These are phyloP conservation scores for Lentinula boryana DNA, from an alignment of 768 basidiomycete species.

Conservation along the genomic window DNA sequence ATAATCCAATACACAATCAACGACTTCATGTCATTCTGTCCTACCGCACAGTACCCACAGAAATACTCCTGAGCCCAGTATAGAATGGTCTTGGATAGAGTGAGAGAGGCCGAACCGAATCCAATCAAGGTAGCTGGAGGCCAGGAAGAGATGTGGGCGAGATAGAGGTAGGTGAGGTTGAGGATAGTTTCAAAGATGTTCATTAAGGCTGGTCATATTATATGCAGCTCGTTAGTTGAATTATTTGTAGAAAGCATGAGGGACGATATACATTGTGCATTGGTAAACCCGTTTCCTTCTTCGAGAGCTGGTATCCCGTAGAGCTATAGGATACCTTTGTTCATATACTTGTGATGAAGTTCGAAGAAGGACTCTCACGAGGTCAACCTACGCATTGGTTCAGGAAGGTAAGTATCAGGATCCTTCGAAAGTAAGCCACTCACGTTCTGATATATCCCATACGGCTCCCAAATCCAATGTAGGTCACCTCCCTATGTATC, in stretches of 20 bases:
- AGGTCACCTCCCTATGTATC: slow-evolving; percentile 68
- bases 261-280: slow-evolving; percentile 67
- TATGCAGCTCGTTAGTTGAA: not conserved
- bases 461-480: slow-evolving; percentile 90
- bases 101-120: slow-evolving; percentile 65
- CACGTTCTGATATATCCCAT: slow-evolving; percentile 68
- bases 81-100: slow-evolving; percentile 70
- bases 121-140: slow-evolving; percentile 68
- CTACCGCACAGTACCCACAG: slow-evolving; percentile 57
- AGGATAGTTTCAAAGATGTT: slow-evolving; percentile 77
- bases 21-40: slow-evolving; percentile 49
- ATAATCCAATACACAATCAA: slow-evolving; percentile 58
- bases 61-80: slow-evolving; percentile 71
- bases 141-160: slow-evolving; percentile 55
- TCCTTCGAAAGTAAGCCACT: slow-evolving; percentile 1
- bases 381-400: slow-evolving; percentile 22
- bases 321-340: slow-evolving; percentile 32
- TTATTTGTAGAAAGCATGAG: not conserved
- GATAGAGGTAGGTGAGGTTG: slow-evolving; percentile 72
- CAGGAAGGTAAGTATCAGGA: too few relatives aligned
- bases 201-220: slow-evolving; percentile 51
- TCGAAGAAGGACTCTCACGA: slow-evolving; percentile 15
- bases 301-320: slow-evolving; percentile 69
- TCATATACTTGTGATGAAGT: not conserved
- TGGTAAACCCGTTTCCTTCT: slow-evolving; percentile 72